A percentile compares a stretch with the other conserved stretches of the same genome.
Evolutionary conservation across 495 filamentous ascomycete genomes (phyloP).

Genomic region (Daldinia grandis): DNA sequence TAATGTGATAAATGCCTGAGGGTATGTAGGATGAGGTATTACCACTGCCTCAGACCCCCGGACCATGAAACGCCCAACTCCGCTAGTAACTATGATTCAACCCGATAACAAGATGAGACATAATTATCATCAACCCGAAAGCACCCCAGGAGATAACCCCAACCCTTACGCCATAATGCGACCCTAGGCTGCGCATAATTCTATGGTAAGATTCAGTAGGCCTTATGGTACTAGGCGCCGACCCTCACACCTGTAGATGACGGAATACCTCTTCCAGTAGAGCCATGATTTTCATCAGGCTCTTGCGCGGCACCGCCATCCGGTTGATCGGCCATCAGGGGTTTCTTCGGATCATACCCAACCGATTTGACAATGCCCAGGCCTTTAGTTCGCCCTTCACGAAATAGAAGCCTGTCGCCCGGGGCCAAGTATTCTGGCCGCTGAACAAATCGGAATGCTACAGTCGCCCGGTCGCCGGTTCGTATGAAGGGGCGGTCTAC

Average conservation of each 20-base stretch:
- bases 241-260: conserved; percentile 20
- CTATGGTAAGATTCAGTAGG: background rate
- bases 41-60: background rate
- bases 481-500: conserved; percentile 96
- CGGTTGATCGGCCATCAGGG: conserved; percentile 44
- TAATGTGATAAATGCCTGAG: background rate
- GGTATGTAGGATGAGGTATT: background rate
- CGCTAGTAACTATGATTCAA: background rate
- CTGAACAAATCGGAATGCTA: conserved; percentile 95
- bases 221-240: conserved; percentile 8
- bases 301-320: conserved; percentile 35
- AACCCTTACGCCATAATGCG: background rate
- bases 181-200: background rate
- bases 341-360: conserved; percentile 76
- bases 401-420: conserved; percentile 90
- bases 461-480: conserved; percentile 88
- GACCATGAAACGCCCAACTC: background rate
- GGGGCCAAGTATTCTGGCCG: conserved; percentile 91
- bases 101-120: background rate
- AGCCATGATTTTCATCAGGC: conserved; percentile 21
- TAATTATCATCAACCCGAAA: background rate
- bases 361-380: conserved; percentile 92
- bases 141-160: background rate
- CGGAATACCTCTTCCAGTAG: conserved; percentile 19
- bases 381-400: conserved; percentile 95